These are phyloP conservation scores for Apiospora pterosperma DNA, from an alignment of 2,329 filamentous ascomycete species.

Conservation along the genomic window DNA sequence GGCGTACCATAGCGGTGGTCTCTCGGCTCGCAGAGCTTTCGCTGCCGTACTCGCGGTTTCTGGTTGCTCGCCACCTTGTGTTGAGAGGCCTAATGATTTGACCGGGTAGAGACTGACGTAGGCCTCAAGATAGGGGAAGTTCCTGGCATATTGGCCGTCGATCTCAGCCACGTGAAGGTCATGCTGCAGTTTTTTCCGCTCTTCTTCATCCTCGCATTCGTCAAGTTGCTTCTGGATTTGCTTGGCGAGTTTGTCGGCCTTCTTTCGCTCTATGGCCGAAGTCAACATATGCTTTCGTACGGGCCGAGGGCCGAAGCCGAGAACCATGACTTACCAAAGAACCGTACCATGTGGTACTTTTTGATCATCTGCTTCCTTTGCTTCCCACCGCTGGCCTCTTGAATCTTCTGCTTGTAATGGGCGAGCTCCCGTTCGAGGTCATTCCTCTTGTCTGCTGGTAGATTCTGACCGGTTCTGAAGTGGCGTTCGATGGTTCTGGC, in stretches of 20 bases:
- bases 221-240: conserved; percentile 58
- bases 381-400: conserved; percentile 56
- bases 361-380: conserved; percentile 67
- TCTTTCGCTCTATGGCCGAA: conserved; percentile 61
- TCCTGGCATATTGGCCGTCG: conserved; percentile 72
- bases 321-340: conserved; percentile 61
- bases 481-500: conserved; percentile 67
- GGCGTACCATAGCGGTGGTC: conserved; percentile 62
- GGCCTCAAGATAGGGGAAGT: conserved; percentile 66
- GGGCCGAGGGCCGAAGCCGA: not conserved
- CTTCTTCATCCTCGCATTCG: conserved; percentile 46
- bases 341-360: conserved; percentile 80
- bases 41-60: conserved; percentile 37
- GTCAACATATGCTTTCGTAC: conserved; percentile 8
- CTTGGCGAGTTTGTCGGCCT: conserved; percentile 65
- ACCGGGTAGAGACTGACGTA: conserved; percentile 63
- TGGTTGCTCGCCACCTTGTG: conserved; percentile 32
- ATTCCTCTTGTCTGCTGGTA: conserved; percentile 65
- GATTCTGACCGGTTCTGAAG: conserved; percentile 55
- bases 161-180: conserved; percentile 67
- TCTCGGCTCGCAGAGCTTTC: conserved; percentile 40
- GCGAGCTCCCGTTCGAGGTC: conserved; percentile 71
- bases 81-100: conserved; percentile 17
- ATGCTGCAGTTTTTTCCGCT: conserved; percentile 47
- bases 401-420: conserved; percentile 62